These are phyloP conservation scores for Colletotrichum sp. DNA, from an alignment of 2,329 filamentous ascomycete species.

Conservation along the genomic window DNA sequence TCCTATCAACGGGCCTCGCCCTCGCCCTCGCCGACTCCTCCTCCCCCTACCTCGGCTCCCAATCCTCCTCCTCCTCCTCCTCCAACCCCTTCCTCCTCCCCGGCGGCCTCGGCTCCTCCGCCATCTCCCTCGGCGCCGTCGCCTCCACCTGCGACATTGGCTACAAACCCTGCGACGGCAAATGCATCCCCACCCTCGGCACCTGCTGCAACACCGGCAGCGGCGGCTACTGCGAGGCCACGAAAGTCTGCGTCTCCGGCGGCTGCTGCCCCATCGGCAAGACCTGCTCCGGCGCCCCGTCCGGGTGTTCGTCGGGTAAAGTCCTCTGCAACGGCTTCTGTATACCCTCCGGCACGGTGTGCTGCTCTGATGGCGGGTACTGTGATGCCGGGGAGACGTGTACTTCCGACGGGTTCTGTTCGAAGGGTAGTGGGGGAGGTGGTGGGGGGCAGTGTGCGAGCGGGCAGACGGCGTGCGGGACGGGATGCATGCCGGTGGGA, in stretches of 20 bases:
- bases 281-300: slow-evolving; percentile 32
- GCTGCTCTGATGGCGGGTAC: slow-evolving; percentile 32
- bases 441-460: slow-evolving; percentile 16
- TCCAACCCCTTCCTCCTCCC: slow-evolving; percentile 20
- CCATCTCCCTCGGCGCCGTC: slow-evolving; percentile 23
- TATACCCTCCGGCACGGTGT: slow-evolving; percentile 34
- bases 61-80: neutral
- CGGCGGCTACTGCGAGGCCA: slow-evolving; percentile 35
- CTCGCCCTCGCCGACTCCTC: neutral
- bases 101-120: slow-evolving; percentile 18
- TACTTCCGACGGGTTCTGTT: slow-evolving; percentile 26
- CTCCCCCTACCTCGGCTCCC: neutral
- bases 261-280: slow-evolving; percentile 39
- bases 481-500: slow-evolving; percentile 31
- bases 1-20: neutral
- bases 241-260: slow-evolving; percentile 30
- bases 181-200: slow-evolving; percentile 33
- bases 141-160: slow-evolving; percentile 24
- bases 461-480: slow-evolving; percentile 25
- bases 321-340: slow-evolving; percentile 32
- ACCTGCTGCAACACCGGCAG: slow-evolving; percentile 33
- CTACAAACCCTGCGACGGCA: slow-evolving; percentile 30
- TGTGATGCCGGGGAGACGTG: slow-evolving; percentile 35
- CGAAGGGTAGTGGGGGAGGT: slow-evolving; percentile 19
- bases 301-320: slow-evolving; percentile 28